Evolutionary conservation across 495 filamentous ascomycete species (phyloP), one percentile per base, ranked within the genome.

Genomic region (Symbiotaphrina buchneri): DNA sequence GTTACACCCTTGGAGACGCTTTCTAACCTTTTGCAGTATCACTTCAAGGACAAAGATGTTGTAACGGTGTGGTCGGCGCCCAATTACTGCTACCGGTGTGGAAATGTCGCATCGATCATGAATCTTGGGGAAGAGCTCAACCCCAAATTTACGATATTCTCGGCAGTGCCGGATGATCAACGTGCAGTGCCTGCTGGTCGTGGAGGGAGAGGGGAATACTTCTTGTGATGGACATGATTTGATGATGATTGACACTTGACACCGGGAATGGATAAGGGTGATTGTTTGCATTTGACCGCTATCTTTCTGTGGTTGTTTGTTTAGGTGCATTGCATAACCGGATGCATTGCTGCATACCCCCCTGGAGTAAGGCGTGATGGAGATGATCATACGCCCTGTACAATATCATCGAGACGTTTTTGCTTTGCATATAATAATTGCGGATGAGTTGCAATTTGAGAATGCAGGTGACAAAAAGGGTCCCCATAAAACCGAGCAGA

Each of bases 51-150:
- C 45, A 85, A 91, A 46, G 87, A 90, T 16, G 87, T 97, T 31
- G 87, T 94, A n/a, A 97, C 87, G 0, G 87, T 97, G 19, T 97
- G 87, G 87, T 91, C 80, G 18, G 87, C 87, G 0, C 87, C 87
- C 7, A 97, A 97, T 52, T 97, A 97, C 63, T 97, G 87, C 55
- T 97, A 97, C 48, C 78, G 87, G 19, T 97, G 87, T 44, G 87
- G 87, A 31, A 97, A 97, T 42, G 72, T 97, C 21, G 87, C 87
- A 7, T 90, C 79, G 10, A 93, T 97, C 43, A 95, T 93, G 74
- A 85, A 83, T 33, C 68, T 97, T 25, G 69, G 70, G 19, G 76
- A 78, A 35, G 74, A 90, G 41, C 59, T 91, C 14, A 65, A 79
- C 21, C 82, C 83, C 5, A 71, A 71, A 33, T 97, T 95, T 58